A percentile compares a stretch with the other conserved stretches of the same genome.
phyloP scores from a whole-genome alignment of 768 basidiomycete genomes.

The Suillus variegatus region DNA sequence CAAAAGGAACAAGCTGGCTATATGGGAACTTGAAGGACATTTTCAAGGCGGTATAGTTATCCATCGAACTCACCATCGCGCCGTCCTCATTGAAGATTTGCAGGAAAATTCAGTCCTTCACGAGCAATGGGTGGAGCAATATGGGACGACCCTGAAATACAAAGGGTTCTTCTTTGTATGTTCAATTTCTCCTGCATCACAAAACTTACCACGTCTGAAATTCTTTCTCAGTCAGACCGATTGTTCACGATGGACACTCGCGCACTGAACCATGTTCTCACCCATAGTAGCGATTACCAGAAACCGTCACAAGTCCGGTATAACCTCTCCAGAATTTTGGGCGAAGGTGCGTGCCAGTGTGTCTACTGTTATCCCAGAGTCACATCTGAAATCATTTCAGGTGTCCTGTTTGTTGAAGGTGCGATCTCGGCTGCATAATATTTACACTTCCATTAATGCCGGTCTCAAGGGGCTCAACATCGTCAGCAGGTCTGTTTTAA shows the following conservation, averaged over 20 bases:
- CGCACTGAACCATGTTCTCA: constrained; percentile 70
- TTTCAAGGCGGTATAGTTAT: constrained; percentile 37
- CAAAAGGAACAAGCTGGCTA: constrained; percentile 43
- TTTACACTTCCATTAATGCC: not conserved
- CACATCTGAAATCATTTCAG: constrained; percentile 25
- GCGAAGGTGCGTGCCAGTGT: constrained; percentile 30
- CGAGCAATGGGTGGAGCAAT: constrained; percentile 47
- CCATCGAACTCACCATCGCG: not conserved
- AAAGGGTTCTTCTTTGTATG: constrained; percentile 47
- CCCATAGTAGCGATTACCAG: constrained; percentile 54
- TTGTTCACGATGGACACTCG: constrained; percentile 62
- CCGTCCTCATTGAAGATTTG: not conserved
- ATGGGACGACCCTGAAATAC: constrained; percentile 49
- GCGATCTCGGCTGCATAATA: no score
- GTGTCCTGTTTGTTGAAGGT: constrained; percentile 48
- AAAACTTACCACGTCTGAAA: not conserved
- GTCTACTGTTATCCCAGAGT: not conserved
- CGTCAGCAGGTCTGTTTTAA: constrained; percentile 36
- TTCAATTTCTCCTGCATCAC: not conserved
- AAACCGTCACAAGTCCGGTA: constrained; percentile 48
- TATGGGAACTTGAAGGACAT: constrained; percentile 52
- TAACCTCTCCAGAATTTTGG: constrained; percentile 43
- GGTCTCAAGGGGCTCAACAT: constrained; percentile 32
- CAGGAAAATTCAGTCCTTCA: constrained; percentile 34
- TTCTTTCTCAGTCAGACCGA: constrained; percentile 30